Conservation (phyloP, 2,329 filamentous ascomycete species). For the Metarhizium robertsii region DNA sequence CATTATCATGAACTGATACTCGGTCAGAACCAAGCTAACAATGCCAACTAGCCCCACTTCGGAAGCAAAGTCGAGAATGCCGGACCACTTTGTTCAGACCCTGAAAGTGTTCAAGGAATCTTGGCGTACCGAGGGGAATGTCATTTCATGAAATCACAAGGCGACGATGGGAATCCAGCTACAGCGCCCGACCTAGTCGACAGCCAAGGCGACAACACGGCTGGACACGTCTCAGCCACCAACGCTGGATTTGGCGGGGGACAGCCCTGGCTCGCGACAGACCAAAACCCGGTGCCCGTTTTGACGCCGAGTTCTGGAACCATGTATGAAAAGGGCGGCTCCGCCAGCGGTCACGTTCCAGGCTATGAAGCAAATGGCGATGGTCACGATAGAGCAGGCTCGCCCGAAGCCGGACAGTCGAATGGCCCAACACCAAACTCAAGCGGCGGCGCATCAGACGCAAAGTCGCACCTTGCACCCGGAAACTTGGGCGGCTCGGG, state of each 20-base stretch:
- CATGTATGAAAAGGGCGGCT: slow-evolving; percentile 24
- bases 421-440: slow-evolving; percentile 53
- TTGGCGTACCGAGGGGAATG: slow-evolving; percentile 35
- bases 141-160: slow-evolving; percentile 30
- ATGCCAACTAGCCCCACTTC: background rate
- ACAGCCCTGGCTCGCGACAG: slow-evolving; percentile 29
- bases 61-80: slow-evolving; percentile 2
- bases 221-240: background rate
- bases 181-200: slow-evolving; percentile 31
- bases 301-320: slow-evolving; percentile 24
- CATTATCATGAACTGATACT: background rate
- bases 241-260: slow-evolving; percentile 5
- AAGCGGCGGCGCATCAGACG: slow-evolving; percentile 26
- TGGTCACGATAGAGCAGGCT: slow-evolving; percentile 36
- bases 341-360: slow-evolving; percentile 17
- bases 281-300: slow-evolving; percentile 26
- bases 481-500: slow-evolving; percentile 28
- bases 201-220: slow-evolving; percentile 16
- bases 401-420: slow-evolving; percentile 40
- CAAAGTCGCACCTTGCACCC: slow-evolving; percentile 16
- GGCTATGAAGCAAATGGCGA: slow-evolving; percentile 36
- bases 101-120: slow-evolving; percentile 30
- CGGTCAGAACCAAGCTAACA: slow-evolving; percentile 1
- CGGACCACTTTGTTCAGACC: slow-evolving; percentile 22
- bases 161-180: slow-evolving; percentile 30